Base-by-base conservation (phyloP, 2,329 filamentous ascomycete species). In the Fusarium coffeatum region DNA sequence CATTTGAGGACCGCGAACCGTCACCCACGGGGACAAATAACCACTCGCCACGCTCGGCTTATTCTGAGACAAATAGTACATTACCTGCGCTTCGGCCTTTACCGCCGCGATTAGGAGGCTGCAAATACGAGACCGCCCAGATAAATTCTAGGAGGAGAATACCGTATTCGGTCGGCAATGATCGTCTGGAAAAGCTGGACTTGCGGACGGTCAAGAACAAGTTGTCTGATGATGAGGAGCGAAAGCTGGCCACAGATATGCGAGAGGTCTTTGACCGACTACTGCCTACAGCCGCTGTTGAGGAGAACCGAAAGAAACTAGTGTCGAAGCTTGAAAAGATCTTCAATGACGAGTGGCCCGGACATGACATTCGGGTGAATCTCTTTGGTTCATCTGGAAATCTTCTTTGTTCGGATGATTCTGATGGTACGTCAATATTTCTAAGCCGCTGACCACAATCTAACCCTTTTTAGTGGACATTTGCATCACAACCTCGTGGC, bases 361-460 rank as follows among this genome's bases (percentile, higher is more conserved):
- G 92, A 2, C 91, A 93, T 75, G 88, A 97, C 66, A 98, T 98
- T 76, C 90, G 88, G 72, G 96, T 98, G 37, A 91, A 96, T 78
- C 89, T 98, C 18, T 99, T 99, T 86, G 96, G 96, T n/a, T 98
- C 96, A 8, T 98, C 96, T 7, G 96, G 96, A 49, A 99, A 99
- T 80, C 83, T 96, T 79, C 84, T 99, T 59, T 98, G 94, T 80
- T 97, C 95, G 34, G 94, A 93, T 80, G 94, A 98, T 77, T 99
- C 96, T 55, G 96, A 99, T 83, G 93, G 94, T 97, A 84, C 75
- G 90, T 84, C 53, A 48, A 45, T 53, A n/a, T 54, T 40, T 42
- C 23, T 50, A 59, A 46, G 30, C 41, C 32, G 16, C n/a, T 48
- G 22, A 45, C 25, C 32, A n/a, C 6, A 27, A 20, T 49, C 70